Evolutionary conservation across 2,329 filamentous ascomycete genomes (phyloP).

Genomic region (Colletotrichum eremochloae): DNA sequence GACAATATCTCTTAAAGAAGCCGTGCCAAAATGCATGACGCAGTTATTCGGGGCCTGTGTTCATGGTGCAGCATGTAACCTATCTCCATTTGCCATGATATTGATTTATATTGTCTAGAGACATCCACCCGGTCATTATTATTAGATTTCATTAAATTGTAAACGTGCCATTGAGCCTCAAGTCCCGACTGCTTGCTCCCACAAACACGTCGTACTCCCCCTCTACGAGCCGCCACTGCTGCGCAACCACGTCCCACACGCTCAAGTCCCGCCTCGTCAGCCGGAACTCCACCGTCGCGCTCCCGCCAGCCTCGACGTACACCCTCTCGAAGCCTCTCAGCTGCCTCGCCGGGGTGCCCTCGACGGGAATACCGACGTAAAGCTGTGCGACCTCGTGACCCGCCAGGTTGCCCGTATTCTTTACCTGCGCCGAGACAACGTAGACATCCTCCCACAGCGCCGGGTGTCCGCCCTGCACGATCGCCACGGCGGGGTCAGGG

Average conservation of each 20-base stretch:
- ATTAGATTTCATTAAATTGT: conserved; percentile 48
- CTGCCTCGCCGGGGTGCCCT: conserved; percentile 52
- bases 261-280: conserved; percentile 64
- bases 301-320: conserved; percentile 55
- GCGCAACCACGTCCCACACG: conserved; percentile 61
- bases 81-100: neutral
- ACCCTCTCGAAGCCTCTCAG: conserved; percentile 64
- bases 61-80: neutral
- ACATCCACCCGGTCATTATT: neutral
- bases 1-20: neutral
- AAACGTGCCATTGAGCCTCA: conserved; percentile 55
- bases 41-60: too few species aligned
- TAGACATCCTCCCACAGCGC: conserved; percentile 64
- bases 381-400: conserved; percentile 64
- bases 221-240: conserved; percentile 64
- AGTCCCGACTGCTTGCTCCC: conserved; percentile 24
- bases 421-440: conserved; percentile 54
- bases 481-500: conserved; percentile 54
- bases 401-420: conserved; percentile 57
- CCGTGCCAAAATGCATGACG: neutral
- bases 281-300: conserved; percentile 54
- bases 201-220: conserved; percentile 44
- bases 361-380: conserved; percentile 47
- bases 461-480: conserved; percentile 58
- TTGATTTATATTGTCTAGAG: neutral